Evolutionary conservation across 1,139 yeast species (phyloP).

Genomic region (Wickerhamiella infanticola): DNA sequence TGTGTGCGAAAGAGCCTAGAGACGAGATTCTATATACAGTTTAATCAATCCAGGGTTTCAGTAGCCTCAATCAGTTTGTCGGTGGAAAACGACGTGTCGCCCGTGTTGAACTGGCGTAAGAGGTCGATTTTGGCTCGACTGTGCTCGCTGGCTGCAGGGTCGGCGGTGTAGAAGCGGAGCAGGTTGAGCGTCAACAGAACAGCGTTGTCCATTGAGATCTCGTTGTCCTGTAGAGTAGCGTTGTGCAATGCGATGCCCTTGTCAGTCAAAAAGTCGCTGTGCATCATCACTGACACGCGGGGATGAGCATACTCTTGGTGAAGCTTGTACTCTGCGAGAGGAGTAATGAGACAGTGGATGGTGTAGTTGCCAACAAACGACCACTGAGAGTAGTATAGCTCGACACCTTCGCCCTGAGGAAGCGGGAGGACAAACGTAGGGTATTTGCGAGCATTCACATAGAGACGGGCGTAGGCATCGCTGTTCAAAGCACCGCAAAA

Average conservation of each 20-base stretch:
- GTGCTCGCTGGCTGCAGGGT: constrained; percentile 26
- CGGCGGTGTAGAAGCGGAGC: constrained; percentile 78
- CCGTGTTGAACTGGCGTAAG: constrained; percentile 52
- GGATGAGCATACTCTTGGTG: constrained; percentile 91
- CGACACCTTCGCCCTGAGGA: constrained; percentile 41
- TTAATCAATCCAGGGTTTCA: constrained; percentile 42
- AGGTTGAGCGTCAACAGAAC: constrained; percentile 63
- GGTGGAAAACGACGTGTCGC: constrained; percentile 46
- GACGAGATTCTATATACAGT: no score
- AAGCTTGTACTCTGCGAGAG: constrained; percentile 81
- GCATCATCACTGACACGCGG: constrained; percentile 82
- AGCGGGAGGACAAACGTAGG: constrained; percentile 40
- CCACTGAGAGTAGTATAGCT: constrained; percentile 93
- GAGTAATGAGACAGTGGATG: constrained; percentile 78
- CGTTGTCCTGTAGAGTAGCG: constrained; percentile 56
- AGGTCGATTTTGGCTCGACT: constrained; percentile 38
- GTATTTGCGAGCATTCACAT: constrained; percentile 51
- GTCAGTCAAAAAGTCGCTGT: constrained; percentile 51
- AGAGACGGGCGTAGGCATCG: constrained; percentile 43
- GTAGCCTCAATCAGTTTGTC: constrained; percentile 57
- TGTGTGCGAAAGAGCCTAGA: no score
- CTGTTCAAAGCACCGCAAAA: constrained; percentile 50
- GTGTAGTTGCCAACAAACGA: constrained; percentile 73
- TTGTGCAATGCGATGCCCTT: constrained; percentile 71
- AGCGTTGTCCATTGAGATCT: constrained; percentile 51